Conservation (phyloP, 2,329 filamentous ascomycete genomes). For the Pezizomycotina sp. region DNA sequence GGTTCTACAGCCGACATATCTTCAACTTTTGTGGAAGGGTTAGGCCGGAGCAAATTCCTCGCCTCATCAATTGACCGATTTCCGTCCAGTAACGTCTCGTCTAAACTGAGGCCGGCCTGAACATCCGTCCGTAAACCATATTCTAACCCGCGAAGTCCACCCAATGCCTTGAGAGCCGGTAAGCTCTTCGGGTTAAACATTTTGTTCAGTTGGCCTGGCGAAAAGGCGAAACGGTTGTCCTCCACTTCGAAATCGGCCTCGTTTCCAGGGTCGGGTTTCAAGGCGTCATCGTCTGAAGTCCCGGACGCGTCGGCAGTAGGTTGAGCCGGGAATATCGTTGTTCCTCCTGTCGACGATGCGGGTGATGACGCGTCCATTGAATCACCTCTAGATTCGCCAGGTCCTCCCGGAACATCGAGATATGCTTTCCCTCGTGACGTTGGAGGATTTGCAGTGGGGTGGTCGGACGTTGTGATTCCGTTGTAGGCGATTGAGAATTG, state of each 20-base stretch:
- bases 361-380: conserved; percentile 19
- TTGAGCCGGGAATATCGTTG: conserved; percentile 16
- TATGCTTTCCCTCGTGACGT: conserved; percentile 15
- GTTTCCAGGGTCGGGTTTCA: conserved; percentile 37
- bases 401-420: conserved; percentile 8
- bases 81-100: conserved; percentile 53
- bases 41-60: too few relatives aligned
- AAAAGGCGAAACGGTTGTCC: conserved; percentile 57
- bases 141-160: conserved; percentile 62
- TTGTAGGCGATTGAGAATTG: too few relatives aligned
- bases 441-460: conserved; percentile 12
- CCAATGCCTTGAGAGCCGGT: conserved; percentile 62
- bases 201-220: conserved; percentile 68
- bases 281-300: conserved; percentile 33
- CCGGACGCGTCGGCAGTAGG: too few relatives aligned
- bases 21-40: conserved; percentile 13
- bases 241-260: conserved; percentile 37
- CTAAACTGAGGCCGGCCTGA: conserved; percentile 54
- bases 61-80: conserved; percentile 57
- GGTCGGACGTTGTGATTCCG: conserved; percentile 12
- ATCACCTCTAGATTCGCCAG: conserved; percentile 9
- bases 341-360: conserved; percentile 17
- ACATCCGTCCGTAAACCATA: conserved; percentile 60
- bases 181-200: conserved; percentile 80
- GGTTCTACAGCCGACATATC: conserved; percentile 11